Base-by-base conservation (phyloP, 768 basidiomycete genomes). In the Hygrocybe punicea region DNA sequence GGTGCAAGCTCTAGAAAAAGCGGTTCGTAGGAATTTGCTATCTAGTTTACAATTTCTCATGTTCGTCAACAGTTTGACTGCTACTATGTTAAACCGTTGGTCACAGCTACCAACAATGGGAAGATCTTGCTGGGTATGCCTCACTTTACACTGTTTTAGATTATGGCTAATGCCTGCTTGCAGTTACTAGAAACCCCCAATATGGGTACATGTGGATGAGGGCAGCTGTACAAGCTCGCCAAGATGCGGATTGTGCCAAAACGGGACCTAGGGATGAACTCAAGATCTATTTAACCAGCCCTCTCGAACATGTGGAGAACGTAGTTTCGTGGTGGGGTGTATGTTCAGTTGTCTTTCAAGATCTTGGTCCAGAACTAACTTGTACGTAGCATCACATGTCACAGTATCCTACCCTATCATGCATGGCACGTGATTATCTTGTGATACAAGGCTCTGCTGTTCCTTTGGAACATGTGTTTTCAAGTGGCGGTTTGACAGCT, bases 391-490 rank as follows among this genome's bases (percentile, higher is more conserved):
- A 58, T 49, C 67, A 69, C 54, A 29, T 50, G 6, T 33, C 49
- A 6, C 63, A 68, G 23, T 72, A 68, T 35, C 70, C 66, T 3
- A 61, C 56, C 1, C 59, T 70, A 8, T 51, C 64, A 7, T 35
- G 58, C 13, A 67, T 72, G 3, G 64, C 63, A 3, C 60, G 60
- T 10, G 63, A 70, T 48, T 68, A 65, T 49, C 64, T 68, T 33
- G 65, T 68, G 2, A 70, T 70, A 21, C 65, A 71, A 36, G 69
- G 63, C 29, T 70, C 67, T 23, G 58, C 69, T 17, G 63, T 60
- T 16, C 39, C 68, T 1, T 67, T 67, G 2, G 69, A 73, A 46
- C 29, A 55, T 1, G 62, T 58, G 5, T 73, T 73, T 49, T 71
- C 63, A 4, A 64, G 63, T 60, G 64, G 61, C n/a, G 66, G 66